Evolutionary conservation across 2,329 filamentous ascomycete genomes (phyloP).

Genomic region (Diplocarpon rosae): DNA sequence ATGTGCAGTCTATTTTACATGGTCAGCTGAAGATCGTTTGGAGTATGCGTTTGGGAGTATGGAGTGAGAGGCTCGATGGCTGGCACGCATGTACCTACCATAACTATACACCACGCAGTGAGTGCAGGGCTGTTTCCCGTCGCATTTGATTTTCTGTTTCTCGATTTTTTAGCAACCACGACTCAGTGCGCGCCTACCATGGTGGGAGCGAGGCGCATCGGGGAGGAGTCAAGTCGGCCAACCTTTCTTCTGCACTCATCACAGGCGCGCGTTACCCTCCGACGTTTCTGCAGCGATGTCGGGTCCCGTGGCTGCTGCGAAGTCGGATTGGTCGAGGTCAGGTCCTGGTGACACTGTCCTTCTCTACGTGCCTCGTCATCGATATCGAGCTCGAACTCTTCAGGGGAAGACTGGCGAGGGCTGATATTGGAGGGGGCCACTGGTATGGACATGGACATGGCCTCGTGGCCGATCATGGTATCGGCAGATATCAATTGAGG

Average conservation of each 20-base stretch:
- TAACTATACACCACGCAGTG: slow-evolving; percentile 98
- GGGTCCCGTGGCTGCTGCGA: slow-evolving; percentile 15
- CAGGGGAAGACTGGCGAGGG: slow-evolving; percentile 19
- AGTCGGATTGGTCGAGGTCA: slow-evolving; percentile 14
- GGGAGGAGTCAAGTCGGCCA: not conserved
- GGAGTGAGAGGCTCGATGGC: no score
- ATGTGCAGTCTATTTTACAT: slow-evolving; percentile 51
- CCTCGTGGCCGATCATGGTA: slow-evolving; percentile 12
- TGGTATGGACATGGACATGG: slow-evolving; percentile 12
- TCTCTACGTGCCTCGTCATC: slow-evolving; percentile 18
- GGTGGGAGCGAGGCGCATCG: not conserved
- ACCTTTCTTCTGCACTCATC: slow-evolving; percentile 68
- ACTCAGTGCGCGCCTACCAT: not conserved
- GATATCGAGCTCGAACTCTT: slow-evolving; percentile 19
- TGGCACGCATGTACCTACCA: no score
- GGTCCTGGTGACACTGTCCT: slow-evolving; percentile 16
- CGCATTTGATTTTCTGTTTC: slow-evolving; percentile 66
- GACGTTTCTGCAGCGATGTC: slow-evolving; percentile 59
- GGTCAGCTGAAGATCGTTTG: not conserved
- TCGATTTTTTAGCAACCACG: not conserved
- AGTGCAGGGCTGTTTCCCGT: slow-evolving; percentile 79
- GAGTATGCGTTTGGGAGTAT: no score
- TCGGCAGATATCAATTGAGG: slow-evolving; percentile 4
- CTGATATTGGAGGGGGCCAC: slow-evolving; percentile 12
- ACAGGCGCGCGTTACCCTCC: slow-evolving; percentile 69